These are phyloP conservation scores for Albophoma yamanashiensis DNA, from an alignment of 2,329 filamentous ascomycete genomes.

Conservation along the genomic window DNA sequence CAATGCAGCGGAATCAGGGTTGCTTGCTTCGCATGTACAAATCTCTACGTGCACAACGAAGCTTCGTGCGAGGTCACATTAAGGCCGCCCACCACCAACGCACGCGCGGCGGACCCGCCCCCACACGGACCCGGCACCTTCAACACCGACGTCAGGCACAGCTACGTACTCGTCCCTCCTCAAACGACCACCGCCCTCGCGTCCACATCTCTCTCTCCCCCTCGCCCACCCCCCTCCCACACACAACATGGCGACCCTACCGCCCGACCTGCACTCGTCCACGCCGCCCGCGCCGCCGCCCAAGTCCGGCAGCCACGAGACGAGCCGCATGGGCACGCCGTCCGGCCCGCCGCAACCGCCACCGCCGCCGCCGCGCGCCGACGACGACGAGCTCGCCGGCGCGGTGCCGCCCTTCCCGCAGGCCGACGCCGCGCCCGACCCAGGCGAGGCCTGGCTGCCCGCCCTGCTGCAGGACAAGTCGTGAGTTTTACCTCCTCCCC, in stretches of 20 bases:
- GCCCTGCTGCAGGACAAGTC: constrained; percentile 68
- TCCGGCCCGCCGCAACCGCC: constrained; percentile 35
- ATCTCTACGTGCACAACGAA: no score
- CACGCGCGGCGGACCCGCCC: not conserved
- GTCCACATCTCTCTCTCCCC: no score
- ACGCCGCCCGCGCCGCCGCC: constrained; percentile 59
- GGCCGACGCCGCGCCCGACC: constrained; percentile 35
- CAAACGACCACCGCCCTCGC: not conserved
- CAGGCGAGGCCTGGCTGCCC: constrained; percentile 69
- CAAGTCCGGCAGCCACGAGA: constrained; percentile 59
- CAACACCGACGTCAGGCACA: not conserved
- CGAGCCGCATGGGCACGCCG: constrained; percentile 57
- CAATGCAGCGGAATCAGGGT: not conserved
- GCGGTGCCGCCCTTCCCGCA: constrained; percentile 8
- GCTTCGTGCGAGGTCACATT: not conserved
- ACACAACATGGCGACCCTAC: constrained; percentile 16
- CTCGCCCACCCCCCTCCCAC: not conserved
- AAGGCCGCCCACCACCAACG: no score
- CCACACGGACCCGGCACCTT: not conserved
- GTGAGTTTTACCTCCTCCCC: no score
- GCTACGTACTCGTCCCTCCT: not conserved
- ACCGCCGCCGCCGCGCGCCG: constrained; percentile 15
- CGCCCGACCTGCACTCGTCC: constrained; percentile 15
- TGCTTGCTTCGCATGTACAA: not conserved
- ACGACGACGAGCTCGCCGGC: constrained; percentile 9